These are phyloP conservation scores for Fusarium sp. DNA, from an alignment of 2,329 filamentous ascomycete species.

Conservation along the genomic window DNA sequence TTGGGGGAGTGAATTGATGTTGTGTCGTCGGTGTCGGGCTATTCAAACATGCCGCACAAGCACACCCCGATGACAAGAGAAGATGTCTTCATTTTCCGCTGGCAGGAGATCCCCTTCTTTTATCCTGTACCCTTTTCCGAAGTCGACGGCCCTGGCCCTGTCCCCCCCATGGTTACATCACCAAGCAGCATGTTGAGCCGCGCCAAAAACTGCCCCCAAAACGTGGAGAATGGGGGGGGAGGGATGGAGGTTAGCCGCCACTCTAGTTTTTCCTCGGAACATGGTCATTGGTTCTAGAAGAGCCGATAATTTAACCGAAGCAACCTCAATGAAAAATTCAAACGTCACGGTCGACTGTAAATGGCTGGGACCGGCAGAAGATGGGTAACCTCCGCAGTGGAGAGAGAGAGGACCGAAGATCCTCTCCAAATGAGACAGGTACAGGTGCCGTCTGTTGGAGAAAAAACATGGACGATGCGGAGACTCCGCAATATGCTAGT, in stretches of 20 bases:
- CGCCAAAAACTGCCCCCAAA: constrained; percentile 2
- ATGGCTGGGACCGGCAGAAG: not conserved
- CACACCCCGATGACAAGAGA: not conserved
- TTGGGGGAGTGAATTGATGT: not conserved
- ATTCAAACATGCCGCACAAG: constrained; percentile 4
- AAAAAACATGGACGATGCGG: constrained; percentile 22
- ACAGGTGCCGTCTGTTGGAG: constrained; percentile 18
- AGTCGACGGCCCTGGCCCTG: not conserved
- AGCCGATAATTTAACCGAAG: not conserved
- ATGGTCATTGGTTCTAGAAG: constrained; percentile 15
- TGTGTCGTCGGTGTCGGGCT: not conserved
- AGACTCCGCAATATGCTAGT: constrained; percentile 30
- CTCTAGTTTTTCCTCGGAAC: not conserved
- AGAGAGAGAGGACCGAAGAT: not conserved
- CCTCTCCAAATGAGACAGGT: not conserved
- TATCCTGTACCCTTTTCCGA: constrained; percentile 1
- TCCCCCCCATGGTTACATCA: constrained; percentile 22
- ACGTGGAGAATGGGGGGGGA: constrained; percentile 26
- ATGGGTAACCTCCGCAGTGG: constrained; percentile 19
- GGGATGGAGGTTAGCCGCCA: not conserved
- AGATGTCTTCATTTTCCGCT: not conserved
- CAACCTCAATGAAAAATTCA: constrained; percentile 16
- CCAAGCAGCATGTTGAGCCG: constrained; percentile 3
- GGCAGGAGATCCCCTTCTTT: not conserved
- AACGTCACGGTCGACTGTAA: constrained; percentile 13